Percentiles rank a stretch among this genome's conserved stretches.
Conservation (phyloP, 2,329 filamentous ascomycete genomes). For the Lachnellula suecica region DNA sequence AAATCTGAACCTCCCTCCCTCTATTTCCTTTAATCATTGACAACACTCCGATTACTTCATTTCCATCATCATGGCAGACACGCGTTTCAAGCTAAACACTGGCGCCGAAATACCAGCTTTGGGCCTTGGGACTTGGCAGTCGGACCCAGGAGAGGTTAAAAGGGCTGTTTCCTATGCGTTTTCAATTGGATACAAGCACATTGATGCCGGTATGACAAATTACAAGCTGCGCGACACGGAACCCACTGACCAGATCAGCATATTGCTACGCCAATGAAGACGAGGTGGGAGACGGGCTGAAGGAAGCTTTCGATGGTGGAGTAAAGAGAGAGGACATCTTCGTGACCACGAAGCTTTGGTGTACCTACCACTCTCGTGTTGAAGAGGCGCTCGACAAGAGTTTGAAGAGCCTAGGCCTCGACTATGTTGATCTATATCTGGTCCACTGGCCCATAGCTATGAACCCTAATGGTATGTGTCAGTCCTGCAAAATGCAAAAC, state of each 20-base stretch:
- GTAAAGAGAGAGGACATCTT: conserved; percentile 65
- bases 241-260: conserved; percentile 48
- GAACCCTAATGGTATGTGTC: conserved; percentile 66
- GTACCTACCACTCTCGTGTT: conserved; percentile 70
- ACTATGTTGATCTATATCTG: conserved; percentile 80
- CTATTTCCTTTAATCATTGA: not conserved
- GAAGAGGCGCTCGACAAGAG: conserved; percentile 72
- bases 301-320: conserved; percentile 65
- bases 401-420: conserved; percentile 69
- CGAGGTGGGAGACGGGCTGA: conserved; percentile 77
- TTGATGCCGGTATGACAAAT: conserved; percentile 37
- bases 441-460: conserved; percentile 83
- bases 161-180: conserved; percentile 39
- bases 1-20: not conserved
- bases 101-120: conserved; percentile 39
- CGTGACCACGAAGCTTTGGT: conserved; percentile 68
- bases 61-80: conserved; percentile 24
- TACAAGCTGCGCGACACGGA: not conserved
- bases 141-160: conserved; percentile 41
- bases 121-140: conserved; percentile 47
- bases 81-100: conserved; percentile 36
- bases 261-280: conserved; percentile 82
- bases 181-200: conserved; percentile 51
- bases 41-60: not conserved
- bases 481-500: not conserved